phyloP scores from a whole-genome alignment of 2,329 filamentous ascomycete genomes.

The Trichoderma afroharzianum region DNA sequence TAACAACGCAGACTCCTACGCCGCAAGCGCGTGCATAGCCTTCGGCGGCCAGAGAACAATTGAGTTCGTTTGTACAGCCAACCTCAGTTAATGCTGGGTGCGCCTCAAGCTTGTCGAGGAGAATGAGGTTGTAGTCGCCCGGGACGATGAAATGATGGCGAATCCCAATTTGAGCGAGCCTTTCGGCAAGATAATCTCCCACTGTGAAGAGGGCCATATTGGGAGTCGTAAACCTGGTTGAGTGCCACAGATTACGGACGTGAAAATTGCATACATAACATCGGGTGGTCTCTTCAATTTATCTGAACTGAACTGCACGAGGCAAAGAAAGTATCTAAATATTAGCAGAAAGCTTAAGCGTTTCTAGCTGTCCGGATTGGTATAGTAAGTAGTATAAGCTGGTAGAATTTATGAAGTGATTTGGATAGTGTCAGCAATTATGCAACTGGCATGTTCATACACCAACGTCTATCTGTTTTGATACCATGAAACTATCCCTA shows the following conservation, averaged over 20 bases:
- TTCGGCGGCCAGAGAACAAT: neutral
- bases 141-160: neutral
- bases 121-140: conserved; percentile 3
- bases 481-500: neutral
- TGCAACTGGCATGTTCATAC: neutral
- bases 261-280: neutral
- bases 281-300: neutral
- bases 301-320: neutral
- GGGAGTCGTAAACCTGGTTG: neutral
- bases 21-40: neutral
- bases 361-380: too few species aligned
- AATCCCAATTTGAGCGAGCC: neutral
- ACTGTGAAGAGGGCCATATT: neutral
- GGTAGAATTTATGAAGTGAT: neutral
- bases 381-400: neutral
- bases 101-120: neutral
- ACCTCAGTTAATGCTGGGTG: neutral
- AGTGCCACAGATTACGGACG: neutral
- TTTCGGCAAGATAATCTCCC: neutral
- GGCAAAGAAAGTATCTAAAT: neutral
- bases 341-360: neutral
- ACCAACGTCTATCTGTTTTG: neutral
- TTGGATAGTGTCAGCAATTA: neutral
- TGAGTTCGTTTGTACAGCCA: neutral
- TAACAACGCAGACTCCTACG: conserved; percentile 16